These are phyloP conservation scores for Ilyonectria mors-panacis DNA, from an alignment of 2,329 filamentous ascomycete genomes.

Conservation along the genomic window DNA sequence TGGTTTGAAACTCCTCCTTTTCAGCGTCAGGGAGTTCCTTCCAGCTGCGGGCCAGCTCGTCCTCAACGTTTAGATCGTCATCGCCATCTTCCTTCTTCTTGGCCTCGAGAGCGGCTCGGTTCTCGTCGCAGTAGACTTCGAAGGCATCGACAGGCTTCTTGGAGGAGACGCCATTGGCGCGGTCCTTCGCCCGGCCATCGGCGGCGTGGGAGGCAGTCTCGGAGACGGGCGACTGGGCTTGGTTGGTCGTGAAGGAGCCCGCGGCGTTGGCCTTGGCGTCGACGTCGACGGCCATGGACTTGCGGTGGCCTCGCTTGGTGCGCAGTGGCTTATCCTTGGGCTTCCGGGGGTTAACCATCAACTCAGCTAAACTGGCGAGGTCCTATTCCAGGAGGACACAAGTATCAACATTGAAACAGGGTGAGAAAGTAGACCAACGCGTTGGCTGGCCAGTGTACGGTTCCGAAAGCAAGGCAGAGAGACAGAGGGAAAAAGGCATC, in stretches of 20 bases:
- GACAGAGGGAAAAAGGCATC: slow-evolving; percentile 21
- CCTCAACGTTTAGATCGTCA: slow-evolving; percentile 60
- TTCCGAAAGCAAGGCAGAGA: slow-evolving; percentile 36
- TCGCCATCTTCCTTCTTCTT: slow-evolving; percentile 58
- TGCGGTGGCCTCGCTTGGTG: slow-evolving; percentile 80
- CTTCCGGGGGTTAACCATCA: slow-evolving; percentile 62
- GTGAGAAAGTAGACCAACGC: slow-evolving; percentile 32
- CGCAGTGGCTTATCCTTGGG: slow-evolving; percentile 85
- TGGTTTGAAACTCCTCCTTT: slow-evolving; percentile 64
- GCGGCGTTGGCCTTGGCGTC: slow-evolving; percentile 59
- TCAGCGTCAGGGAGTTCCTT: slow-evolving; percentile 65
- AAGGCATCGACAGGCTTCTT: slow-evolving; percentile 65
- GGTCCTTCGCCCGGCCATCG: slow-evolving; percentile 50
- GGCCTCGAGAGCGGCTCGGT: slow-evolving; percentile 59
- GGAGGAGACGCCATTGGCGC: slow-evolving; percentile 58
- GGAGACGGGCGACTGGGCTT: slow-evolving; percentile 65
- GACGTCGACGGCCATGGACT: slow-evolving; percentile 64
- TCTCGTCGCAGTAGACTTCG: slow-evolving; percentile 69
- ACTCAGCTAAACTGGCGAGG: slow-evolving; percentile 51
- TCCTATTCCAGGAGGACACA: slow-evolving; percentile 53
- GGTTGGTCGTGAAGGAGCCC: slow-evolving; percentile 63
- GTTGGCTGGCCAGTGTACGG: slow-evolving; percentile 33
- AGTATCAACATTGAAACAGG: slow-evolving; percentile 53
- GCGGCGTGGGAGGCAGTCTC: slow-evolving; percentile 59
- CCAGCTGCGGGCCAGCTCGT: slow-evolving; percentile 70